phyloP scores from a whole-genome alignment of 331 rosid species.

The Spiraea crenata region DNA sequence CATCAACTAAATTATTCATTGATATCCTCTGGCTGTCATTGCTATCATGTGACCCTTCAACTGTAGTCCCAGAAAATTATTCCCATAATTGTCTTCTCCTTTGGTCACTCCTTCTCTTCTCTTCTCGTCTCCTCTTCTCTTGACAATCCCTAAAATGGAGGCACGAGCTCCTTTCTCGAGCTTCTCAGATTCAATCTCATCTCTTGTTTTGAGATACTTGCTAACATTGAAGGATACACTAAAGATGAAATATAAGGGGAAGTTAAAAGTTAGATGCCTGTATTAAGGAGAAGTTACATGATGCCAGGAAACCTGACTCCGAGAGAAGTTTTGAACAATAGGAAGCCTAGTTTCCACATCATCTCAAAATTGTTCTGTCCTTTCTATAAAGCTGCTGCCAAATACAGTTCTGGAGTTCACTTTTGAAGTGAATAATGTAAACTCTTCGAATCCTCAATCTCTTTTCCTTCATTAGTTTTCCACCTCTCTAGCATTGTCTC shows the following conservation, averaged over 20 bases:
- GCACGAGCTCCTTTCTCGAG: too few relatives aligned
- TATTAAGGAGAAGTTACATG: background rate
- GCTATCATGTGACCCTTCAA: background rate
- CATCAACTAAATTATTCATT: background rate
- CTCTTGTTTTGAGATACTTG: too few relatives aligned
- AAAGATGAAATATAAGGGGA: too few relatives aligned
- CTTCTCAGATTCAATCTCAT: too few relatives aligned
- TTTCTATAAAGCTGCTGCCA: slow-evolving; percentile 24
- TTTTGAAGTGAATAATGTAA: slow-evolving; percentile 20
- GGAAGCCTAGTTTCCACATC: background rate
- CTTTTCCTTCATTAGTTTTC: slow-evolving; percentile 17
- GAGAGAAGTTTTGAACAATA: background rate
- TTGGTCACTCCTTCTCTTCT: too few relatives aligned
- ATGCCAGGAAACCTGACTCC: background rate
- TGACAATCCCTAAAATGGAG: too few relatives aligned
- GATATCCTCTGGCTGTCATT: slow-evolving; percentile 3
- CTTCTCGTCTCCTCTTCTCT: too few relatives aligned
- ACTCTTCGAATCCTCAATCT: slow-evolving; percentile 24
- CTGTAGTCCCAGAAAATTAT: too few relatives aligned
- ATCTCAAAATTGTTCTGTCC: slow-evolving; percentile 11
- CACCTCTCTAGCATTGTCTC: slow-evolving; percentile 23
- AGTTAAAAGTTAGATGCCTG: too few relatives aligned
- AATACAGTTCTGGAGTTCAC: slow-evolving; percentile 25
- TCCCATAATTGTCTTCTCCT: too few relatives aligned
- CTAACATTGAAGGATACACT: too few relatives aligned